These are phyloP conservation scores for Globisporangium yorkense DNA, from an alignment of 352 stramenopile genomes.

Conservation along the genomic window DNA sequence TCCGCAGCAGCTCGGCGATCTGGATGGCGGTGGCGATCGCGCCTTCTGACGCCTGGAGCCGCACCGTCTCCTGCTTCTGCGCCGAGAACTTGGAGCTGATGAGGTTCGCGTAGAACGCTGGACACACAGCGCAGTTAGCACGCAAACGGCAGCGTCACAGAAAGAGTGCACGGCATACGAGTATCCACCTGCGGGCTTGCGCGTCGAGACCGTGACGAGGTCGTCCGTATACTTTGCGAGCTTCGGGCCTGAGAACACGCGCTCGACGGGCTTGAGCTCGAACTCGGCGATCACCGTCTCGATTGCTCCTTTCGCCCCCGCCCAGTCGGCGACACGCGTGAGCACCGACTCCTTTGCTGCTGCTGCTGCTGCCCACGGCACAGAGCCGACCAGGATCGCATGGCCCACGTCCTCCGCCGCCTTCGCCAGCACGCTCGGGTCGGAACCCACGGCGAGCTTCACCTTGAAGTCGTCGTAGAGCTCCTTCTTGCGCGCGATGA, in stretches of 20 bases:
- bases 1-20: conserved; percentile 55
- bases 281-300: conserved; percentile 40
- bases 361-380: conserved; percentile 36
- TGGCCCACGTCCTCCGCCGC: conserved; percentile 21
- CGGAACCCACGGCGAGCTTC: conserved; percentile 45
- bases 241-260: conserved; percentile 43
- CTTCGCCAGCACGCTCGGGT: conserved; percentile 24
- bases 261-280: conserved; percentile 33
- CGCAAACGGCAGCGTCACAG: not conserved
- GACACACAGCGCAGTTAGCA: not conserved
- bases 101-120: conserved; percentile 78
- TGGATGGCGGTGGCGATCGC: conserved; percentile 76
- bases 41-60: conserved; percentile 56
- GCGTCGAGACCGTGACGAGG: conserved; percentile 59
- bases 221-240: conserved; percentile 67
- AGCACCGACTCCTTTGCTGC: not conserved
- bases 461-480: conserved; percentile 59
- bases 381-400: conserved; percentile 35
- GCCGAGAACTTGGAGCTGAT: conserved; percentile 75
- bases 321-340: conserved; percentile 1
- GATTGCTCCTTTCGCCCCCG: conserved; percentile 23
- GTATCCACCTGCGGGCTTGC: conserved; percentile 55
- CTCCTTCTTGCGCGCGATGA: conserved; percentile 47
- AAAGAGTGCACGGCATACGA: not conserved
- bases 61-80: conserved; percentile 58